Base-by-base conservation (phyloP, 305 asterid genomes). In the Ajuga reptans region DNA sequence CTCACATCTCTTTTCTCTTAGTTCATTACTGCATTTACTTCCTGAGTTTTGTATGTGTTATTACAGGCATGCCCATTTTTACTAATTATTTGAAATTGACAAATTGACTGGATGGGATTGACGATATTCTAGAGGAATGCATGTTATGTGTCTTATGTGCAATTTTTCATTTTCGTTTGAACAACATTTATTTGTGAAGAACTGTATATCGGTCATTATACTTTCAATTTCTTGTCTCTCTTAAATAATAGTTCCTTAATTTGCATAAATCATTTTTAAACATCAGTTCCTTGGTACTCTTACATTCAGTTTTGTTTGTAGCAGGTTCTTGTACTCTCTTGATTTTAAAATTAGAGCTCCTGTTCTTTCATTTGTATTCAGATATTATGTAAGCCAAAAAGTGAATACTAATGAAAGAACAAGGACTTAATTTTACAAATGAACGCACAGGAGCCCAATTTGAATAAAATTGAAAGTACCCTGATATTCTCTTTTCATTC, bases 1-100 rank as follows among this genome's bases (percentile, higher is more conserved):
- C 61, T 58, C 53, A 8, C 74, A 18, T 9, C 51, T 62, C 54
- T 58, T 54, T 72, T 70, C 39, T 47, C 64, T 11, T 14, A 9
- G 1, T 46, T 18, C 36, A 6, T 11, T 14, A 9, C 2, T 46
- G 12, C 36, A 6, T 43, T 53, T 45, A 29, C 49, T 61, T 16
- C 43, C 27, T 21, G 27, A 21, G 27, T 21, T 21, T 47, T 29
- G 15, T 29, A 52, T 65, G 59, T 18, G 29, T 59, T 31, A 52
- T 36, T 9, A 29, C 58, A 47, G 54, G 49, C 58, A 34, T 53
- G 42, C 12, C 27, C 29, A n/a, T n/a, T n/a, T 24, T 45, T 15
- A 65, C 12, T 27, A 45, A 52, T 31, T 64, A 47, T 53, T 17
- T 46, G 64, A 4, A 39, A 14, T 14, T 46, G 56, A 46, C 61